phyloP scores from a whole-genome alignment of 345 rosid genomes.

The Psidium friedrichsthalianum region DNA sequence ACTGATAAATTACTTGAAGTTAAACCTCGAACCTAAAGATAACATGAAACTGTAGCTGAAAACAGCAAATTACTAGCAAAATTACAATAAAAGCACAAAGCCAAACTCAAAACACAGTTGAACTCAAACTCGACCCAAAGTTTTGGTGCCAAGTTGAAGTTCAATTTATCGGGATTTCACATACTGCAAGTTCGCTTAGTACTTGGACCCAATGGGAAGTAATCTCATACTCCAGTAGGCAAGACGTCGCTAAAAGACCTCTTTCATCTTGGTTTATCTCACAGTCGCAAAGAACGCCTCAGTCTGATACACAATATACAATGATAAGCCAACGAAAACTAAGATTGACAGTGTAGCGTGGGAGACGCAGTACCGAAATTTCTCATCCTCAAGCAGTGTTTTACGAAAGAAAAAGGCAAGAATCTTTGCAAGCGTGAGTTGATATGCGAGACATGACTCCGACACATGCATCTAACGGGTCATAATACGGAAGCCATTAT shows the following conservation, averaged over 20 bases:
- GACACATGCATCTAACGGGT: background rate
- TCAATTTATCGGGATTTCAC: background rate
- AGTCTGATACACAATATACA: background rate
- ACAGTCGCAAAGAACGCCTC: background rate
- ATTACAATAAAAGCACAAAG: background rate
- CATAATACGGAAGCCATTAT: background rate
- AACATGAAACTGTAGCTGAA: background rate
- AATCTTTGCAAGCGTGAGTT: background rate
- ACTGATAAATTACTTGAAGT: background rate
- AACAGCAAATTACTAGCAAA: background rate
- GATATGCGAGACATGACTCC: background rate
- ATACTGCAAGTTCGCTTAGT: background rate
- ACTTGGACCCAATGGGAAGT: background rate
- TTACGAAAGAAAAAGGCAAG: background rate
- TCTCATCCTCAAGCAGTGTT: background rate
- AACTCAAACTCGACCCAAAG: background rate
- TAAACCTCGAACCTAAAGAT: background rate
- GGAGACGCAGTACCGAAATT: background rate
- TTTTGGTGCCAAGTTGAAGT: background rate
- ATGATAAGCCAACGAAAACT: background rate
- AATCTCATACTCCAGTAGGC: background rate
- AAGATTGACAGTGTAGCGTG: background rate
- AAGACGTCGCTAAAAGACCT: background rate
- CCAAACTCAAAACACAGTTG: background rate
- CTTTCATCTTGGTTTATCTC: background rate